These are phyloP conservation scores for Petrea volubilis DNA, from an alignment of 257 asterid genomes.

Conservation along the genomic window DNA sequence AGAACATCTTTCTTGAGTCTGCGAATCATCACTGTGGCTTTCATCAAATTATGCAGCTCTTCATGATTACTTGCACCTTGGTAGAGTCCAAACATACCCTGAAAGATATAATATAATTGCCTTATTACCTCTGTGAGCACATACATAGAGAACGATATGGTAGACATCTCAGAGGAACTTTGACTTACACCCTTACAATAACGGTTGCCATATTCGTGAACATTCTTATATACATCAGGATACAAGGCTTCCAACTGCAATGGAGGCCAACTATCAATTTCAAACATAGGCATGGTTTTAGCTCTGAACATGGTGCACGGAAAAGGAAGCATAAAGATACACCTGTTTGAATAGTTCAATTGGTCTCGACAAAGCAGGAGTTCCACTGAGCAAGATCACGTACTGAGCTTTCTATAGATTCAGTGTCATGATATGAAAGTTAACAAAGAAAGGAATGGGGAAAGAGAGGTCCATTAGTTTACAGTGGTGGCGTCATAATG, in stretches of 20 bases:
- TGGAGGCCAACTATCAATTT: conserved; percentile 29
- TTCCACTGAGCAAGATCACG: conserved; percentile 87
- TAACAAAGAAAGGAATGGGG: conserved; percentile 6
- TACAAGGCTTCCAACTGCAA: conserved; percentile 87
- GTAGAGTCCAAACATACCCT: conserved; percentile 87
- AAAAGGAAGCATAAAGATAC: conserved; percentile 11
- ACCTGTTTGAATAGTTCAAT: conserved; percentile 95
- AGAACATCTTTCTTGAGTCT: conserved; percentile 97
- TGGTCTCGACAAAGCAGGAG: conserved; percentile 96
- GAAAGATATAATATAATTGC: conserved; percentile 18
- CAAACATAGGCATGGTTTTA: conserved; percentile 9
- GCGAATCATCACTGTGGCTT: conserved; percentile 90
- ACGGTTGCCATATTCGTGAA: conserved; percentile 88
- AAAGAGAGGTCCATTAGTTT: neutral
- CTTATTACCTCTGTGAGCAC: conserved; percentile 14
- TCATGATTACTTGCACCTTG: conserved; percentile 99
- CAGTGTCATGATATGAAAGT: conserved; percentile 22
- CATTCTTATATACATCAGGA: conserved; percentile 80
- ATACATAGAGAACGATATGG: conserved; percentile 3
- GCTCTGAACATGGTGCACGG: conserved; percentile 2
- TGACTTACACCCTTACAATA: conserved; percentile 98
- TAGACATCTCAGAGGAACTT: conserved; percentile 22
- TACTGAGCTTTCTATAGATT: conserved; percentile 74
- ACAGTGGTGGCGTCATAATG: conserved; percentile 8
- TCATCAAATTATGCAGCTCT: conserved; percentile 94